These are phyloP conservation scores for Pseudomassariella vexata DNA, from an alignment of 2,329 filamentous ascomycete genomes.

Conservation along the genomic window DNA sequence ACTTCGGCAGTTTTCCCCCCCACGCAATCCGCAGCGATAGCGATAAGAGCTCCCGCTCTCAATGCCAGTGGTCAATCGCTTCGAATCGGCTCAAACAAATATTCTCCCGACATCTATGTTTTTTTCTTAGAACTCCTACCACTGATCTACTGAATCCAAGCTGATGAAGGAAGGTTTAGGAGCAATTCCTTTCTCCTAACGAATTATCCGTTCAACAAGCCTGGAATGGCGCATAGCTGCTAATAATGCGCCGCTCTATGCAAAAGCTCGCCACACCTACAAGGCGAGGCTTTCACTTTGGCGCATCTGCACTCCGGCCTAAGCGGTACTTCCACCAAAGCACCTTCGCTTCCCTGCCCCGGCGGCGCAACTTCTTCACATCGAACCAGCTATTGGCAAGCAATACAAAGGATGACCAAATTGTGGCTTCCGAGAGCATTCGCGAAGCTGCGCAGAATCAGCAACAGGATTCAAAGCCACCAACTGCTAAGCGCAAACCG, in stretches of 20 bases:
- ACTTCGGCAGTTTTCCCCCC: too few relatives aligned
- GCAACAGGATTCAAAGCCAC: conserved; percentile 11
- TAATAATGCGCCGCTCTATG: conserved; percentile 20
- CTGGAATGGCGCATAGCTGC: conserved; percentile 18
- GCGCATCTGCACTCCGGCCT: conserved; percentile 21
- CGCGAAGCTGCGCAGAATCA: conserved; percentile 10
- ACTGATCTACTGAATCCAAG: too few relatives aligned
- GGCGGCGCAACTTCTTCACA: conserved; percentile 60
- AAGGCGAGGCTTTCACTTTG: conserved; percentile 21
- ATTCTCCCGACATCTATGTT: too few relatives aligned
- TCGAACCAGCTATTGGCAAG: conserved; percentile 52
- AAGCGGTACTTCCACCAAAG: conserved; percentile 41
- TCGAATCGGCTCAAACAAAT: too few relatives aligned
- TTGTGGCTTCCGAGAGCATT: conserved; percentile 3
- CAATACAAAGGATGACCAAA: conserved; percentile 23
- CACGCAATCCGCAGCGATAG: too few relatives aligned
- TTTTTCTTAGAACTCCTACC: too few relatives aligned
- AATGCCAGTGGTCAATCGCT: too few relatives aligned
- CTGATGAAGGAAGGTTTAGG: too few relatives aligned
- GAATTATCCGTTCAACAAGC: too few relatives aligned
- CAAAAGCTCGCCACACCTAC: conserved; percentile 17
- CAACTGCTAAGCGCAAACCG: conserved; percentile 38
- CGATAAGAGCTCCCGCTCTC: too few relatives aligned
- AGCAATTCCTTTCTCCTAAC: too few relatives aligned
- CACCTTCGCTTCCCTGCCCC: conserved; percentile 36